These are phyloP conservation scores for Blastobotrys indianensis DNA, from an alignment of 1,139 yeast genomes.

Conservation along the genomic window DNA sequence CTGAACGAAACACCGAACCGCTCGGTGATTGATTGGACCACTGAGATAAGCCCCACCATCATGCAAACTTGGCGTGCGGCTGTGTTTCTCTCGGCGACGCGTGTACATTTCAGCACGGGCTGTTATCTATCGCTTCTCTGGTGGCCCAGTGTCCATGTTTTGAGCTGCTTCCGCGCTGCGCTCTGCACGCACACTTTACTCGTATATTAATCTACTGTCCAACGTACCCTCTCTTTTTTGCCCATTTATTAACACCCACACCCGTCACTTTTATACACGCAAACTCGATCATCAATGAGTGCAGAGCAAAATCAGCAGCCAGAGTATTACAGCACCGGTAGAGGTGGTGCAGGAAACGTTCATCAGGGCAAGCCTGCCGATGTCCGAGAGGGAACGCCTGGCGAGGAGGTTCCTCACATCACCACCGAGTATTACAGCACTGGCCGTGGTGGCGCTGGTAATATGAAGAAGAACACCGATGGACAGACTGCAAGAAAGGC, in stretches of 20 bases:
- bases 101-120: too few relatives aligned
- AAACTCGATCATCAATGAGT: not conserved
- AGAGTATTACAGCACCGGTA: conserved; percentile 51
- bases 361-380: conserved; percentile 45
- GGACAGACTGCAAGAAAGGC: conserved; percentile 56
- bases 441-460: conserved; percentile 80
- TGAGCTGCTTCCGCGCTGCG: too few relatives aligned
- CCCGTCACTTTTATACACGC: too few relatives aligned
- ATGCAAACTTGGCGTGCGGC: too few relatives aligned
- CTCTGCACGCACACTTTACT: too few relatives aligned
- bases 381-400: conserved; percentile 36
- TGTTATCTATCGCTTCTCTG: not conserved
- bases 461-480: conserved; percentile 62
- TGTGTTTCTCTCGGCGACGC: too few relatives aligned
- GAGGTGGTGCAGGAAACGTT: conserved; percentile 80
- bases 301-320: not conserved
- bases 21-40: too few relatives aligned
- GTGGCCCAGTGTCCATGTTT: too few relatives aligned
- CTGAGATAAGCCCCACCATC: too few relatives aligned
- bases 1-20: not conserved
- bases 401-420: conserved; percentile 59
- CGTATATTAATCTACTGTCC: too few relatives aligned
- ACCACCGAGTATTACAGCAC: conserved; percentile 57
- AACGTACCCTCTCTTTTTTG: too few relatives aligned
- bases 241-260: too few relatives aligned